phyloP scores from a whole-genome alignment of 148 eudicot genomes.

The Cornus florida region DNA sequence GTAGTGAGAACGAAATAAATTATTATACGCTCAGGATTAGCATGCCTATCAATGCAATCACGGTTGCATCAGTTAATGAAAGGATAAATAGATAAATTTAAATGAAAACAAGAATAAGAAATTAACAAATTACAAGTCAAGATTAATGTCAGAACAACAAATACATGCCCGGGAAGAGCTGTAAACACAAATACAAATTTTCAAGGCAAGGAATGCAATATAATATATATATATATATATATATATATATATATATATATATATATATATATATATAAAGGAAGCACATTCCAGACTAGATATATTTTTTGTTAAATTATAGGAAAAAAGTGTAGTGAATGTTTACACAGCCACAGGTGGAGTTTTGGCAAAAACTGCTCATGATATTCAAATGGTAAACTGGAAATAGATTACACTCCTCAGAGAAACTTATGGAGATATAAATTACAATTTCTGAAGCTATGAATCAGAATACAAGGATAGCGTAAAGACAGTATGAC shows the following conservation, averaged over 20 bases:
- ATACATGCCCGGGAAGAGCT: background rate
- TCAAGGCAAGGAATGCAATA: too few species aligned
- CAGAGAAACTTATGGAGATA: background rate
- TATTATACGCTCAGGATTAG: background rate
- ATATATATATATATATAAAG: too few species aligned
- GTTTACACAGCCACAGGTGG: background rate
- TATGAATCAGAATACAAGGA: too few species aligned
- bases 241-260: too few species aligned
- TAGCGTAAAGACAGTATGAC: background rate
- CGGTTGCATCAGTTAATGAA: background rate
- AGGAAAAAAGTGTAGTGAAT: background rate
- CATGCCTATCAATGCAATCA: background rate
- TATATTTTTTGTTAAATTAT: too few species aligned
- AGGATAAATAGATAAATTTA: background rate
- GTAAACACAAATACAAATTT: background rate
- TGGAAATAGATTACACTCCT: background rate
- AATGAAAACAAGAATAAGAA: background rate
- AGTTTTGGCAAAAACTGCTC: background rate
- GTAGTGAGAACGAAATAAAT: constrained; percentile 12
- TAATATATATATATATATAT: too few species aligned
- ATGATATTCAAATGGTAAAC: background rate
- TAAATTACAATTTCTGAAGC: background rate
- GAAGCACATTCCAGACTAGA: too few species aligned
- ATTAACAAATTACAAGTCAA: background rate
- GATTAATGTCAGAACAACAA: background rate